Conservation (phyloP, 2,329 filamentous ascomycete genomes). For the Apiospora koreana region DNA sequence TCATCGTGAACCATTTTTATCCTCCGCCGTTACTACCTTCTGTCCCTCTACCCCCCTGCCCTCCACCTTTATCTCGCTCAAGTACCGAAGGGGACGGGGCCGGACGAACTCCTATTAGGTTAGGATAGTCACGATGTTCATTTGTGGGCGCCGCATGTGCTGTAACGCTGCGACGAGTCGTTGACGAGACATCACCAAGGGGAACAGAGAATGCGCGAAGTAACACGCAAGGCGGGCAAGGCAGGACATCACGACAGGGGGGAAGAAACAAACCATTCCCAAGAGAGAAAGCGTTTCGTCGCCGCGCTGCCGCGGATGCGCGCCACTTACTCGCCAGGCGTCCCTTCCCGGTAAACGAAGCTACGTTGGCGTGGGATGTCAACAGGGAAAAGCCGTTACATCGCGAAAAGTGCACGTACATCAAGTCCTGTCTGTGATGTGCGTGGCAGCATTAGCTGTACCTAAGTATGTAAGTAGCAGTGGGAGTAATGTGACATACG, state of each 20-base stretch:
- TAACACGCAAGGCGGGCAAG: not conserved
- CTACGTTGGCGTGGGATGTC: not conserved
- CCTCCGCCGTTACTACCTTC: not conserved
- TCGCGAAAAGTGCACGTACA: not conserved
- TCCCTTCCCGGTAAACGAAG: not conserved
- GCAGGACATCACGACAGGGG: not conserved
- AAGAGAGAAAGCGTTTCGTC: conserved; percentile 1
- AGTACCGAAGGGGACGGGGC: not conserved
- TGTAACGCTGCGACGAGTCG: conserved; percentile 1
- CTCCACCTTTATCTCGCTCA: not conserved
- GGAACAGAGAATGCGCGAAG: not conserved
- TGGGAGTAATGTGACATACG: not conserved
- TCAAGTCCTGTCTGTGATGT: conserved; percentile 7
- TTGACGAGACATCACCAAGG: not conserved
- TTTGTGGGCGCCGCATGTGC: not conserved
- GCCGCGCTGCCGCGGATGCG: conserved; percentile 4
- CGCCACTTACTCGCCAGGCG: conserved; percentile 3
- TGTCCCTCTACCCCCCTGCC: no score
- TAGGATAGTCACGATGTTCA: not conserved
- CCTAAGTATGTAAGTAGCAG: not conserved
- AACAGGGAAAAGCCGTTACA: not conserved
- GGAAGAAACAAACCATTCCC: conserved; percentile 2
- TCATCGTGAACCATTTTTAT: not conserved
- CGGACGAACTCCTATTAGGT: not conserved
- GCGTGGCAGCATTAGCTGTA: no score